Base-by-base conservation (phyloP, 495 filamentous ascomycete species). In the Tuber melanosporum region DNA sequence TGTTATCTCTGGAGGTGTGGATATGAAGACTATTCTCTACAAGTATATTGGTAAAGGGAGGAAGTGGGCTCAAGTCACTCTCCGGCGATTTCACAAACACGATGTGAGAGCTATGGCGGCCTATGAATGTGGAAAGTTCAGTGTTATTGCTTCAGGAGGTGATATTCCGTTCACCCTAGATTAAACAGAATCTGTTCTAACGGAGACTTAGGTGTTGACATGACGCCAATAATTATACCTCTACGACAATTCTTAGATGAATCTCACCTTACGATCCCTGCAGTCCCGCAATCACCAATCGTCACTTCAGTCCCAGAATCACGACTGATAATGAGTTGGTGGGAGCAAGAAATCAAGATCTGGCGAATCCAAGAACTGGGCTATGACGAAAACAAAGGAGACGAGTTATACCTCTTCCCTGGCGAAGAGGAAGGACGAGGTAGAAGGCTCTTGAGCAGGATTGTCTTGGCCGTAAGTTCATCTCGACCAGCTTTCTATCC, bases 101-200 rank as follows among this genome's bases (percentile, higher is more conserved):
- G 95, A 99, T 86, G 93, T 98, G 78, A 97, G 98, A 85, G 89
- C 94, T 20, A 93, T 99, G 89, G 94, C 94, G 71, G 90, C 92
- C 22, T 98, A 93, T 74, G 94, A 98, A 84, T 90, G 91, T 26
- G 91, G 89, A 74, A 88, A 89, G 62, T 89, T 97, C 82, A 98
- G 93, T 79, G 89, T 98, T 62, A 86, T 96, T 14, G 94, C 94
- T 20, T 97, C 95, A 77, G 95, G 95, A 89, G 95, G 94, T 95
- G 87, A 82, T 88, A 84, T 83, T 52, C 73, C 71, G 17, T 57
- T 74, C 71, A 19, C 76, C n/a, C 39, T 71, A 42, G 71, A 71
- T 62, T 44, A 14, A 41, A 47, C 42, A n/a, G 32, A 44, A 74
- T 10, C n/a, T 76, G 73, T 72, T 75, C 85, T 85, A 84, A 89